These are phyloP conservation scores for Corylus heterophylla DNA, from an alignment of 306 rosid species.

Conservation along the genomic window DNA sequence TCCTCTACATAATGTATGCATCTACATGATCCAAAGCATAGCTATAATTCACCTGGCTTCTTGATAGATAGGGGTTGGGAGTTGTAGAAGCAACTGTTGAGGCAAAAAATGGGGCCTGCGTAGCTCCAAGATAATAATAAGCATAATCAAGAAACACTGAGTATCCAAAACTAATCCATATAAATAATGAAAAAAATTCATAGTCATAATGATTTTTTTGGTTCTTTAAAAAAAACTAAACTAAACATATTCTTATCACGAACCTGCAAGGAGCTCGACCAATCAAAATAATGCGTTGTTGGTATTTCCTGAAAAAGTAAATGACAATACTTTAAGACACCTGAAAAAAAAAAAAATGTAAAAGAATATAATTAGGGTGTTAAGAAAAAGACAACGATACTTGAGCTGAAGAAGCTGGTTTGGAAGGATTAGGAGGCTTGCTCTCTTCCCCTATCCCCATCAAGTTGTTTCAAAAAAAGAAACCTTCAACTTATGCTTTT, in stretches of 20 bases:
- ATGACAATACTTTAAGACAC: neutral
- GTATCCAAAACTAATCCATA: too few relatives aligned
- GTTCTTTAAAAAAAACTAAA: too few relatives aligned
- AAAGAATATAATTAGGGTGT: neutral
- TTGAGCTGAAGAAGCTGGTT: conserved; percentile 60
- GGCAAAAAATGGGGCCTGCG: too few relatives aligned
- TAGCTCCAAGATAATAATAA: too few relatives aligned
- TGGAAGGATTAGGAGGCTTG: conserved; percentile 69
- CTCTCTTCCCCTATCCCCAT: conserved; percentile 97
- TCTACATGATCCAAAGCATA: conserved; percentile 11
- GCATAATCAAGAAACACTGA: too few relatives aligned
- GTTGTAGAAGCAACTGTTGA: too few relatives aligned
- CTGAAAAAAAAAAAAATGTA: neutral
- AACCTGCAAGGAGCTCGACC: too few relatives aligned
- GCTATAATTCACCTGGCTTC: conserved; percentile 67
- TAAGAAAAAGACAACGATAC: conserved; percentile 31
- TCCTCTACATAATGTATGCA: neutral
- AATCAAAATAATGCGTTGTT: conserved; percentile 67
- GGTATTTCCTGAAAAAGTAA: conserved; percentile 60
- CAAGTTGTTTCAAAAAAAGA: conserved; percentile 15
- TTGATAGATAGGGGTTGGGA: conserved; percentile 97
- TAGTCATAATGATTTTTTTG: too few relatives aligned
- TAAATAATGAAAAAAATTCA: too few relatives aligned
- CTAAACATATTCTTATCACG: too few relatives aligned
- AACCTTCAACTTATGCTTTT: conserved; percentile 21